Base-by-base conservation (phyloP, 176 grass and related monocot genomes). In the Carex littledalei region DNA sequence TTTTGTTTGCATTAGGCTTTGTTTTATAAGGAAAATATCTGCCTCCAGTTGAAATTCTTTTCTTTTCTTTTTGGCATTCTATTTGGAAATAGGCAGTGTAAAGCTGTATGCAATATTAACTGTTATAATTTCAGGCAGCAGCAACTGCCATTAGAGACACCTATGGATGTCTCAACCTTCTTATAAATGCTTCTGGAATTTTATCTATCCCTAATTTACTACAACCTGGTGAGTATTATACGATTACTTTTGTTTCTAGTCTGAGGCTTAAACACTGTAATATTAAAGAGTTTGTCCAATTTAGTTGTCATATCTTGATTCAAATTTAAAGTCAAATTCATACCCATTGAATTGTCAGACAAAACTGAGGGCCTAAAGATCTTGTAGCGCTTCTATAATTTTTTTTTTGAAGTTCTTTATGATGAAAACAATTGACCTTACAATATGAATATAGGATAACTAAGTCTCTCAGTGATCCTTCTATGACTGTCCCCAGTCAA, bases 181-280 rank as follows among this genome's bases (percentile, higher is more conserved):
- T 98, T 73, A 89, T 98, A 84, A 98, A 98, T 81, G 86, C 93
- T 54, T 79, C 95, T 1, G 95, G 93, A 32, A 93, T 98, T 62
- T 88, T 94, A 17, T 98, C 93, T 0, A 88, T 95, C 49, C 93
- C 93, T 12, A 88, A 92, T 50, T 74, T 95, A 15, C 79, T 95
- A 55, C 93, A 95, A 3, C 95, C 95, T 88, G 93, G 95, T 98
- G 18, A 85, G 39, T 67, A 34, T 85, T 50, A 55, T 45, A 29
- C 8, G 37, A 11, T 68, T 57, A 24, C 63, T 67, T 67, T 70
- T 18, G 8, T 8, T 62, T 16, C 17, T 57, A 26, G 43, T 24
- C 66, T 32, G n/a, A 32, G 52, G 31, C 17, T 66, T 14, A 24
- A 69, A 37, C 34, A 21, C 26, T 34, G 6, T 64, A 5, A 41